These are phyloP conservation scores for Aspergillus sclerotialis DNA, from an alignment of 2,329 filamentous ascomycete species.

Conservation along the genomic window DNA sequence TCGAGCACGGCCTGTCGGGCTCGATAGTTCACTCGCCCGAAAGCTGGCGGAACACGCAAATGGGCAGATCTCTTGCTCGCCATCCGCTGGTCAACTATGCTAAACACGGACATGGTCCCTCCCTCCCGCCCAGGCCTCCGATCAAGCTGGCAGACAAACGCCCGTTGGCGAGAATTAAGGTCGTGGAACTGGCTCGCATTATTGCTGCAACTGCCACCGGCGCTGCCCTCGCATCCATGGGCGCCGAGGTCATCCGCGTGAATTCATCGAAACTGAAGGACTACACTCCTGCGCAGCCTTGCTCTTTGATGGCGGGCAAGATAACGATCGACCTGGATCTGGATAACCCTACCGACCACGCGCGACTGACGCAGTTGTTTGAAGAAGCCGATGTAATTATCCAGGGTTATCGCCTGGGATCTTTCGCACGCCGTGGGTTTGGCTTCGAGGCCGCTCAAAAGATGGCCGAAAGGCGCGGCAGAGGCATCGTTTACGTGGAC, in stretches of 20 bases:
- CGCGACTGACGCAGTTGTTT: constrained; percentile 37
- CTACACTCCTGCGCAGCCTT: constrained; percentile 19
- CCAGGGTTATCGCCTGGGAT: constrained; percentile 45
- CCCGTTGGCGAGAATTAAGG: constrained; percentile 35
- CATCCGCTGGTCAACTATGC: constrained; percentile 36
- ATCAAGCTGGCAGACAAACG: not conserved
- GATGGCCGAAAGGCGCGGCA: constrained; percentile 33
- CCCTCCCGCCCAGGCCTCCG: constrained; percentile 21
- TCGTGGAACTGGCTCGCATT: constrained; percentile 35
- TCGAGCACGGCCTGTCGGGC: constrained; percentile 33
- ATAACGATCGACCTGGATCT: constrained; percentile 39
- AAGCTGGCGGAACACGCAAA: constrained; percentile 33
- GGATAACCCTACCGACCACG: constrained; percentile 33
- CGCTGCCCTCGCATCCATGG: constrained; percentile 36
- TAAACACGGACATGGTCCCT: constrained; percentile 21
- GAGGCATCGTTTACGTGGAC: constrained; percentile 42
- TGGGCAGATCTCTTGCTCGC: constrained; percentile 34
- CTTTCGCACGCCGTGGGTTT: constrained; percentile 26
- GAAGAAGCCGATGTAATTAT: constrained; percentile 48
- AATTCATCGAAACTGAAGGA: constrained; percentile 36
- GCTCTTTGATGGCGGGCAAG: constrained; percentile 17
- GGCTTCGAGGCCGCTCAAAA: constrained; percentile 34
- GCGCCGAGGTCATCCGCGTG: constrained; percentile 42
- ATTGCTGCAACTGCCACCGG: constrained; percentile 38
- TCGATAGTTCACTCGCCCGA: constrained; percentile 34